Evolutionary conservation across 495 filamentous ascomycete species (phyloP).

Genomic region (Aspergillus nidulans): DNA sequence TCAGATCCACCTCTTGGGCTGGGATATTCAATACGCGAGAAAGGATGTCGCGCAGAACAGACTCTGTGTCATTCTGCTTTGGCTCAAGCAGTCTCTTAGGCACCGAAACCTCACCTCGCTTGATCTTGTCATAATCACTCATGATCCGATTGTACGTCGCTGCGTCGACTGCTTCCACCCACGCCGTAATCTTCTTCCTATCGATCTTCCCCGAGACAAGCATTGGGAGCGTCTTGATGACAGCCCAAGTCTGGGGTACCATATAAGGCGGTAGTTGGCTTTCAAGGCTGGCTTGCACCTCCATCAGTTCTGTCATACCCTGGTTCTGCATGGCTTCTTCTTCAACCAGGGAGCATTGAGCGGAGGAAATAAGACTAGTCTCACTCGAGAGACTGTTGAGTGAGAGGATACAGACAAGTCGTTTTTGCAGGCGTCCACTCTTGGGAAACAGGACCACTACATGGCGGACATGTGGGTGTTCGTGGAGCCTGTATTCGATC

Average conservation of each 20-base stretch:
- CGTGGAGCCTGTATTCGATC: slow-evolving; percentile 39
- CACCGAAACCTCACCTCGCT: slow-evolving; percentile 21
- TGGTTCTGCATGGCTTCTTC: slow-evolving; percentile 16
- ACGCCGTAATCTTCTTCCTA: slow-evolving; percentile 40
- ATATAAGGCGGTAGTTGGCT: slow-evolving; percentile 43
- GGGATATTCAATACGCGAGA: slow-evolving; percentile 46
- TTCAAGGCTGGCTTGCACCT: slow-evolving; percentile 36
- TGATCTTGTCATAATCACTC: slow-evolving; percentile 33
- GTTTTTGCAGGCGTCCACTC: slow-evolving; percentile 32
- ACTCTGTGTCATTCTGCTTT: slow-evolving; percentile 16
- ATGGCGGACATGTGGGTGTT: slow-evolving; percentile 32
- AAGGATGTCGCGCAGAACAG: slow-evolving; percentile 39
- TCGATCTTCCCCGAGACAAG: slow-evolving; percentile 49
- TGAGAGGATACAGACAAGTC: slow-evolving; percentile 41
- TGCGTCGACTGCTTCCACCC: slow-evolving; percentile 40
- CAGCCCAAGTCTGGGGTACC: slow-evolving; percentile 44
- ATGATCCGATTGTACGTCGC: slow-evolving; percentile 34
- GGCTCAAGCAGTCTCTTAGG: slow-evolving; percentile 21
- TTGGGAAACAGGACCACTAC: slow-evolving; percentile 46
- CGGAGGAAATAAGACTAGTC: slow-evolving; percentile 28
- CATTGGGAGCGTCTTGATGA: slow-evolving; percentile 42
- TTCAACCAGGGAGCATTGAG: slow-evolving; percentile 33
- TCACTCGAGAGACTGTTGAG: slow-evolving; percentile 28
- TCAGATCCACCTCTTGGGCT: slow-evolving; percentile 31
- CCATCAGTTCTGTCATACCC: slow-evolving; percentile 24